A percentile compares a stretch with the other conserved stretches of the same genome.
These are phyloP conservation scores for Lichtheimia ramosa DNA, from an alignment of 371 early-diverging fungal species.

Conservation along the genomic window DNA sequence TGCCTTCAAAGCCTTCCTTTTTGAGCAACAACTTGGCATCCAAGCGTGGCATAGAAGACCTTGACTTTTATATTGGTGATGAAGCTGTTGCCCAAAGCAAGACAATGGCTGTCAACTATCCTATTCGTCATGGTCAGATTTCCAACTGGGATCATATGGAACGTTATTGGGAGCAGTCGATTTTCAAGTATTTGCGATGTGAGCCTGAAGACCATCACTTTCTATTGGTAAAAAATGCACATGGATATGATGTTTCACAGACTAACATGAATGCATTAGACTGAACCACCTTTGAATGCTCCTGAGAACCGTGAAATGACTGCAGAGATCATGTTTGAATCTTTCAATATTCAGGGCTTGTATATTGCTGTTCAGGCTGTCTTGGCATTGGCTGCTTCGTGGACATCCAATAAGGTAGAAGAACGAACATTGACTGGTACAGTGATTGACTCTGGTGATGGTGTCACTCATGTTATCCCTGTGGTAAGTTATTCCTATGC, in stretches of 20 bases:
- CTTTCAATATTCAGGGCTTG: constrained; percentile 86
- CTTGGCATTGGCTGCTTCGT: constrained; percentile 86
- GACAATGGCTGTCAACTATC: constrained; percentile 82
- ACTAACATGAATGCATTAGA: constrained; percentile 38
- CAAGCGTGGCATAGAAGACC: constrained; percentile 96
- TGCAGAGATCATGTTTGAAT: constrained; percentile 93
- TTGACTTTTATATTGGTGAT: constrained; percentile 97
- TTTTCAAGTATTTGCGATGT: constrained; percentile 96
- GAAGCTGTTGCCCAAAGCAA: constrained; percentile 90
- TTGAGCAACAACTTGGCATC: constrained; percentile 78
- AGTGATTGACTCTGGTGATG: constrained; percentile 82
- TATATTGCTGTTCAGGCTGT: constrained; percentile 96
- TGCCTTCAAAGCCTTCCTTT: constrained; percentile 64
- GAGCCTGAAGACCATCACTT: constrained; percentile 98
- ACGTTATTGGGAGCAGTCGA: constrained; percentile 93
- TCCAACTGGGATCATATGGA: constrained; percentile 96
- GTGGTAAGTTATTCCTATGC: constrained; percentile 61
- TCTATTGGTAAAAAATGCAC: constrained; percentile 62
- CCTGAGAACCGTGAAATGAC: constrained; percentile 94
- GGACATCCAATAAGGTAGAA: constrained; percentile 78
- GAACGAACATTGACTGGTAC: constrained; percentile 93
- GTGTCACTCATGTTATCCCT: constrained; percentile 98
- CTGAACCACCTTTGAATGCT: constrained; percentile 90
- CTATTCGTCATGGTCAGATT: constrained; percentile 89
- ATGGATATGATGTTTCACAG: not conserved